Evolutionary conservation across 371 early-diverging fungal genomes (phyloP).

Genomic region (Actinomortierella ambigua): DNA sequence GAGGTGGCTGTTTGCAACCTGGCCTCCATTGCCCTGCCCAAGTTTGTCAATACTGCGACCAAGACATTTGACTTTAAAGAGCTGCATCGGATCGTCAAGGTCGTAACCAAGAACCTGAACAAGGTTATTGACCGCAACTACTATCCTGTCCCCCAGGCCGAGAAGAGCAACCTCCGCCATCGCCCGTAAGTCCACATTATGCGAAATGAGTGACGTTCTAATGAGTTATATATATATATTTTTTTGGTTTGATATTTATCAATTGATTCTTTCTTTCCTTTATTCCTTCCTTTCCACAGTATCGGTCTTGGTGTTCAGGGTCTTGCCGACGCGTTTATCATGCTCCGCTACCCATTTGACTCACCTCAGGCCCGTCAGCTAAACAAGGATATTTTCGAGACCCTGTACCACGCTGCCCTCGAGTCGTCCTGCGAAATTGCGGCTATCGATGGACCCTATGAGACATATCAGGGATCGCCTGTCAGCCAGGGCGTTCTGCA

Average conservation of each 20-base stretch:
- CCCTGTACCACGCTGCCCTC: slow-evolving; percentile 97
- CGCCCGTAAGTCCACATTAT: slow-evolving; percentile 70
- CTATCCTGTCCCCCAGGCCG: slow-evolving; percentile 95
- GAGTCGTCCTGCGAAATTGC: slow-evolving; percentile 95
- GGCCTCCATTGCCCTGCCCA: slow-evolving; percentile 95
- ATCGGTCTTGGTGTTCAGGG: slow-evolving; percentile 99
- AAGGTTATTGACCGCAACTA: slow-evolving; percentile 97
- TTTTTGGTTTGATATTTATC: not conserved
- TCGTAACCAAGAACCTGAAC: slow-evolving; percentile 92
- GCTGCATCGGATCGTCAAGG: slow-evolving; percentile 75
- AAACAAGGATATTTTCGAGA: slow-evolving; percentile 95
- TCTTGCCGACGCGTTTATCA: slow-evolving; percentile 96
- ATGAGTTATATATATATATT: no score
- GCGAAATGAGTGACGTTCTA: no score
- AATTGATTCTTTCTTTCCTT: not conserved
- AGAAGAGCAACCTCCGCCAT: slow-evolving; percentile 88
- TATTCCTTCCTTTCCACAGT: slow-evolving; percentile 3
- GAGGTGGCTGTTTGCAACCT: slow-evolving; percentile 99
- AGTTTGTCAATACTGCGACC: slow-evolving; percentile 72
- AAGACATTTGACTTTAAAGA: slow-evolving; percentile 59
- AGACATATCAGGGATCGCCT: slow-evolving; percentile 91
- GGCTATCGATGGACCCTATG: slow-evolving; percentile 80
- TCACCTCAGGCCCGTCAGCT: slow-evolving; percentile 84
- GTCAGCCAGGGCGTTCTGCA: slow-evolving; percentile 93
- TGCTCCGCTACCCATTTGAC: slow-evolving; percentile 95